Base-by-base conservation (phyloP, 768 basidiomycete genomes). In the Pleurotus djamor region DNA sequence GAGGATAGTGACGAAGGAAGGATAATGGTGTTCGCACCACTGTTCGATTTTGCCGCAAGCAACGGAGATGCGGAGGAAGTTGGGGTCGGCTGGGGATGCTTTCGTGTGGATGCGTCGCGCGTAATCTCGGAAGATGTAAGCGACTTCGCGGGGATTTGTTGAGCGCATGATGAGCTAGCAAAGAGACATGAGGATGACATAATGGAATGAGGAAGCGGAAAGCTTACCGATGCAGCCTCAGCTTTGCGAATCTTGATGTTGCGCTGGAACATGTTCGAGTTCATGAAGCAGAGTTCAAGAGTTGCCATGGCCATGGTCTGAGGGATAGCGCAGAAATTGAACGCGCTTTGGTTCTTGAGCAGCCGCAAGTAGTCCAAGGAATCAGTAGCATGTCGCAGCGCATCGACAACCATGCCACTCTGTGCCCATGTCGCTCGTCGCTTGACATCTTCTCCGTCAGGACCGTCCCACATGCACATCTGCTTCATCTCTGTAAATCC, bases 211-310 rank as follows among this genome's bases (percentile, higher is more conserved):
- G 32, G 48, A 62, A 28, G 52, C 44, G 43, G 49, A 16, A 5
- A 33, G 75, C 88, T 58, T 68, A 94, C 96, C 64, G 76, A 66
- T 1, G 95, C 94, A 48, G 96, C 94, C 64, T 88, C 84, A 1
- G 94, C 94, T 69, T 94, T 95, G 60, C 96, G 84, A 62, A 99
- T 99, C 76, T 99, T 98, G 70, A 97, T 87, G 69, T 97, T 96
- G 66, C 82, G 74, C 64, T 89, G 82, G 73, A 98, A 86, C 82
- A 98, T 90, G 6, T 76, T 77, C 6, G 84, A 83, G 74, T 98
- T 98, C 92, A 93, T 95, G 76, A 95, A 98, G 72, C 94, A 96
- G 48, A 92, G 72, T 52, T 88, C 84, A 17, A 99, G 81, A 6
- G 96, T 98, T 8, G 96, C 96, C 63, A 99, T 89, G 0, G 96